Percentiles rank a stretch among this genome's conserved stretches.
phyloP scores from a whole-genome alignment of 441 rosid species.

The Pelargonium cotyledonis region DNA sequence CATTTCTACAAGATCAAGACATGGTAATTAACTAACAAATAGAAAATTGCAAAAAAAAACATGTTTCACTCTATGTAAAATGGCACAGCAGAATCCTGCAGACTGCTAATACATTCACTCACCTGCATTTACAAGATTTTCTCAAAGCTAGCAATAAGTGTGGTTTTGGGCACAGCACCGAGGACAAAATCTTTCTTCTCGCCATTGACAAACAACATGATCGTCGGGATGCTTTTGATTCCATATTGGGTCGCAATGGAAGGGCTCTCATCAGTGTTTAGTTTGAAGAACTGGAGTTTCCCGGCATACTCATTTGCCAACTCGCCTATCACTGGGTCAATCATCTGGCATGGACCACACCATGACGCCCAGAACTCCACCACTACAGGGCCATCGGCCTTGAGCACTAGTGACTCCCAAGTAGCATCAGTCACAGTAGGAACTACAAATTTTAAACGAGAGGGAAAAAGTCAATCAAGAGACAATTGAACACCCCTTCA shows the following conservation, averaged over 20 bases:
- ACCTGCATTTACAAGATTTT: slow-evolving; percentile 37
- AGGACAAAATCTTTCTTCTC: slow-evolving; percentile 60
- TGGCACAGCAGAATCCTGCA: not conserved
- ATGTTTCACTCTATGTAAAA: too few relatives aligned
- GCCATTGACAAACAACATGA: slow-evolving; percentile 51
- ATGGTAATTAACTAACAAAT: too few relatives aligned
- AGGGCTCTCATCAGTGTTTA: slow-evolving; percentile 59
- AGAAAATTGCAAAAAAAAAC: too few relatives aligned
- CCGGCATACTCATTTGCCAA: slow-evolving; percentile 49
- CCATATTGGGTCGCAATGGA: slow-evolving; percentile 46
- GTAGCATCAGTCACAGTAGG: slow-evolving; percentile 50
- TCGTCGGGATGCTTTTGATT: slow-evolving; percentile 62
- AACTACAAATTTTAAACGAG: slow-evolving; percentile 31
- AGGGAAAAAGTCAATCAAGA: slow-evolving; percentile 16
- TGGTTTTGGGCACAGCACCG: slow-evolving; percentile 61
- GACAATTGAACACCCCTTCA: too few relatives aligned
- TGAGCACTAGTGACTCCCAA: slow-evolving; percentile 58
- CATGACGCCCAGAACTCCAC: slow-evolving; percentile 77
- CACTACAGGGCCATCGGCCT: slow-evolving; percentile 57
- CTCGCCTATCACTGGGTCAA: slow-evolving; percentile 56
- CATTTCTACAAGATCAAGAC: too few relatives aligned
- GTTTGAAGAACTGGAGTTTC: slow-evolving; percentile 46
- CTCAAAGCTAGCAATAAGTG: slow-evolving; percentile 43
- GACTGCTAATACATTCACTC: not conserved
- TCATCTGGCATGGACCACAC: slow-evolving; percentile 76